Base-by-base conservation (phyloP, 176 grass and related monocot species). In the Zoysia pacifica region DNA sequence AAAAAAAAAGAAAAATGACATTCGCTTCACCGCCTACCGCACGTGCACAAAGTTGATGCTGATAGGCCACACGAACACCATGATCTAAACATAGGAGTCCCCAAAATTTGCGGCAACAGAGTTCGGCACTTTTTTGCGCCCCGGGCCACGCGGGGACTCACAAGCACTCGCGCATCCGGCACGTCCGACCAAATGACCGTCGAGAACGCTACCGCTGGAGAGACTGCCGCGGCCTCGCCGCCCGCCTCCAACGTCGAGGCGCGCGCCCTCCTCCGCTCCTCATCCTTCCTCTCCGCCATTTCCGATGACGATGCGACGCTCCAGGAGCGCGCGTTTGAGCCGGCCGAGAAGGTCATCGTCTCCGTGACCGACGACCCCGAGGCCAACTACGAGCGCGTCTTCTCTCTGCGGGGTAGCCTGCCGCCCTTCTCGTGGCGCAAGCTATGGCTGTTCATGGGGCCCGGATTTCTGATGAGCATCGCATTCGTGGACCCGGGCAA, bases 401-500 rank as follows among this genome's bases (percentile, higher is more conserved):
- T 72, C 71, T 47, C 66, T 0, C 43, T 36, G 40, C 28, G 7
- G 2, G 76, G 72, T 3, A 70, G 74, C 12, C 45, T 37, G 19
- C 87, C 83, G 13, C 83, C 87, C 1, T 97, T 94, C 86, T 94
- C 90, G 11, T 97, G 95, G 95, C 78, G 86, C 50, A 97, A 94
- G 87, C 83, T 97, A 4, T 97, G 91, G 90, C 83, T 86, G 39
- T 97, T 97, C 81, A 91, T 83, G 37, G 92, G 92, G 6, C 92
- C 92, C 1, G 91, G 95, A 6, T 97, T 91, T 80, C 69, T 97
- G 41, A 94, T 93, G 95, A 94, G 95, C 85, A 97, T 94, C 53
- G 95, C 92, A 9, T 97, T 97, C 88, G 58, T 97, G 48, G 92
- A 94, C 87, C 95, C 90, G 38, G 88, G 94, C 8, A 94, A 97